A percentile compares a stretch with the other conserved stretches of the same genome.
phyloP scores from a whole-genome alignment of 202 grass and related monocot genomes.

The Elaeis oleifera region DNA sequence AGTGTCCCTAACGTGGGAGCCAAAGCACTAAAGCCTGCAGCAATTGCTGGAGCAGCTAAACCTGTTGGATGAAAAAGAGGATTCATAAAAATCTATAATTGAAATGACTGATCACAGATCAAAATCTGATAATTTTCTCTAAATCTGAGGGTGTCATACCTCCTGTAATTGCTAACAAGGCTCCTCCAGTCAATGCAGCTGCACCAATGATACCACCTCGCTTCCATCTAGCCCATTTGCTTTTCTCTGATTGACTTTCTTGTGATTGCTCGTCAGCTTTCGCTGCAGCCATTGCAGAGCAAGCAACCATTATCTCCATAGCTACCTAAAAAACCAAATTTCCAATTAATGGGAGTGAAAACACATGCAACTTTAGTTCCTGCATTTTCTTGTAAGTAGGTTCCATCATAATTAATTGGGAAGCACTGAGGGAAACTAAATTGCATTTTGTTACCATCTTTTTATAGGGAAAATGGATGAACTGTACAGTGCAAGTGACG shows the following conservation, averaged over 20 bases:
- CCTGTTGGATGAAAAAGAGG: constrained; percentile 34
- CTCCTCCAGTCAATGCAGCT: constrained; percentile 83
- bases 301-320: constrained; percentile 86
- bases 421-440: too few species aligned
- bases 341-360: background rate
- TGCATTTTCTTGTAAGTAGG: too few species aligned
- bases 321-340: constrained; percentile 52
- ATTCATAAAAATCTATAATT: constrained; percentile 7
- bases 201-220: constrained; percentile 88
- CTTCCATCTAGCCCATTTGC: constrained; percentile 85
- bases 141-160: too few species aligned
- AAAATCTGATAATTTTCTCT: too few species aligned
- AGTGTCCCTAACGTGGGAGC: constrained; percentile 72
- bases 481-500: too few species aligned
- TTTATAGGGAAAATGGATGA: too few species aligned
- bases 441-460: too few species aligned
- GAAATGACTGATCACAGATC: too few species aligned
- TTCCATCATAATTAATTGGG: too few species aligned
- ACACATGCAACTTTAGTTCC: too few species aligned
- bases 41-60: constrained; percentile 94
- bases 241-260: constrained; percentile 45
- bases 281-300: constrained; percentile 90
- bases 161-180: constrained; percentile 45
- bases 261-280: constrained; percentile 63
- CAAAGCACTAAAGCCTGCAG: constrained; percentile 80